phyloP scores from a whole-genome alignment of 108 stramenopile genomes.

The Poteriospumella lacustris region DNA sequence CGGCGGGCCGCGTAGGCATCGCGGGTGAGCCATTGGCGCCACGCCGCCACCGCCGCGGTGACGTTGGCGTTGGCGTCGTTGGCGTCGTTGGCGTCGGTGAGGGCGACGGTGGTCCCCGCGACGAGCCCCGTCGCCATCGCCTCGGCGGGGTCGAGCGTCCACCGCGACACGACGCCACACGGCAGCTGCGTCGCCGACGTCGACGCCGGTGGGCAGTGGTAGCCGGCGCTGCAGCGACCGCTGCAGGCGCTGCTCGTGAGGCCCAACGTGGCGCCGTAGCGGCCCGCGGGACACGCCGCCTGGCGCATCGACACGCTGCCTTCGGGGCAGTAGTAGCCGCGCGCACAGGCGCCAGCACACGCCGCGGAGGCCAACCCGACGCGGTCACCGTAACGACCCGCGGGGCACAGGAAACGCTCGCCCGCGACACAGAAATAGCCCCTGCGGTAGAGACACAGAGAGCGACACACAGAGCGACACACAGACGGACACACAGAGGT shows the following conservation, averaged over 20 bases:
- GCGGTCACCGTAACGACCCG: slow-evolving; percentile 11
- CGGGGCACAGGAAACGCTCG: background rate
- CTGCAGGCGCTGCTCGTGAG: background rate
- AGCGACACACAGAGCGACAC: too few species aligned
- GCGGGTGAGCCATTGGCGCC: too few species aligned
- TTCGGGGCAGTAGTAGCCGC: slow-evolving; percentile 7
- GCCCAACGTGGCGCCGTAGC: background rate
- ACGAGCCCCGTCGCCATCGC: too few species aligned
- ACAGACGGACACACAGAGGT: too few species aligned
- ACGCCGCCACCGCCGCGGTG: too few species aligned
- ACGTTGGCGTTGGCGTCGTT: too few species aligned
- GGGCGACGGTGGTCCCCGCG: too few species aligned
- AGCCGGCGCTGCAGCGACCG: background rate
- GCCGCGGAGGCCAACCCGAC: background rate
- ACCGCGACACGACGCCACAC: slow-evolving; percentile 12
- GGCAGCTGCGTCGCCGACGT: background rate
- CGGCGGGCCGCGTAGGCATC: too few species aligned
- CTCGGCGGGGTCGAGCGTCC: too few species aligned
- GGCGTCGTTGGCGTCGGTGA: too few species aligned
- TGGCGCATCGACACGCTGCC: background rate
- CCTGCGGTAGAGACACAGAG: too few species aligned
- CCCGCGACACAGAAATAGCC: too few species aligned
- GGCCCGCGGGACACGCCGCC: slow-evolving; percentile 16
- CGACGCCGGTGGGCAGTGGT: background rate
- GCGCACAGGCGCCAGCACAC: background rate